Evolutionary conservation across 768 basidiomycete species (phyloP).

Genomic region (Vishniacozyma victoriae): DNA sequence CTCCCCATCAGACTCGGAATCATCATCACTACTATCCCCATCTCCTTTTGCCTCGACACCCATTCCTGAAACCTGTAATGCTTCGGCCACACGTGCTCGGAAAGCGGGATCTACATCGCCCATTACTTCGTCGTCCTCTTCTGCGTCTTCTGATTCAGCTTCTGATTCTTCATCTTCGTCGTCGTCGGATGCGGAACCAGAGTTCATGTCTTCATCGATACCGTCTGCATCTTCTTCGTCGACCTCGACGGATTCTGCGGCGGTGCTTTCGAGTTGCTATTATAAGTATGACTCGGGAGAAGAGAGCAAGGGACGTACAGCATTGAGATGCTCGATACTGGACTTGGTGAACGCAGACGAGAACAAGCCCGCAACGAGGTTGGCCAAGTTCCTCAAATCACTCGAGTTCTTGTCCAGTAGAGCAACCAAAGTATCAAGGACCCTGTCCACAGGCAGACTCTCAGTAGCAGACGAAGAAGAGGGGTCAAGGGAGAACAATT

Average conservation of each 20-base stretch:
- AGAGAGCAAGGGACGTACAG: conserved; percentile 54
- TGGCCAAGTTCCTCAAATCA: conserved; percentile 72
- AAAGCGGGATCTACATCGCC: conserved; percentile 54
- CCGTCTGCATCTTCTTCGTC: conserved; percentile 47
- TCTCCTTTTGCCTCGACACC: conserved; percentile 58
- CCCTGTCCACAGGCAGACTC: conserved; percentile 67
- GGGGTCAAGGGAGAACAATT: conserved; percentile 39
- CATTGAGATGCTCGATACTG: conserved; percentile 72
- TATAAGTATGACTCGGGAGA: conserved; percentile 4
- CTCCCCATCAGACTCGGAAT: conserved; percentile 55
- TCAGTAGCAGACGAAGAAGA: conserved; percentile 28
- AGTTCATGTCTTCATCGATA: conserved; percentile 36
- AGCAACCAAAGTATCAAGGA: conserved; percentile 85
- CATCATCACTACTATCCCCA: conserved; percentile 56
- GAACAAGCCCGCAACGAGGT: conserved; percentile 69
- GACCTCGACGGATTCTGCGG: conserved; percentile 48
- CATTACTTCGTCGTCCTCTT: conserved; percentile 48
- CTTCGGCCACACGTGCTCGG: conserved; percentile 57
- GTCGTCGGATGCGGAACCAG: conserved; percentile 33
- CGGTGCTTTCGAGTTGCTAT: conserved; percentile 75
- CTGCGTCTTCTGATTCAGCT: conserved; percentile 17
- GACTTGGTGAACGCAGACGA: conserved; percentile 61
- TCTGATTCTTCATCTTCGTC: conserved; percentile 31
- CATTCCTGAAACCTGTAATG: conserved; percentile 49
- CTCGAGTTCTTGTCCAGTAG: conserved; percentile 76